Conservation (phyloP, 257 asterid genomes). For the Osmanthus fragrans region DNA sequence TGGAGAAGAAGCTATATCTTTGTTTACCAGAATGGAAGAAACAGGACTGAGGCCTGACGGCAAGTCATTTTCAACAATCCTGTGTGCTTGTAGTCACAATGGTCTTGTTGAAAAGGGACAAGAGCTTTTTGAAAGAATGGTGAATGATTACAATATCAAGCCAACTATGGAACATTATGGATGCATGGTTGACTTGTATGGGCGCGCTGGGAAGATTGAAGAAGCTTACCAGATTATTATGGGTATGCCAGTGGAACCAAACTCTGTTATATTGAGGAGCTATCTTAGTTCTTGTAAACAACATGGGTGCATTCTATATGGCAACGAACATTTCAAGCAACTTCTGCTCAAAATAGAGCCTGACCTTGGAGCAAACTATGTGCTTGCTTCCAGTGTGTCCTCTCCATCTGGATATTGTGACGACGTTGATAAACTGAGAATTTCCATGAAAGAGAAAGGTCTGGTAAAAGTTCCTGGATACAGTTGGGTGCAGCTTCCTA, state of each 20-base stretch:
- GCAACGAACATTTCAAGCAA: constrained; percentile 39
- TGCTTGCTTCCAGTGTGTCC: constrained; percentile 49
- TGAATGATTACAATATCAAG: constrained; percentile 40
- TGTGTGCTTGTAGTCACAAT: constrained; percentile 71
- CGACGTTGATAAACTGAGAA: constrained; percentile 35
- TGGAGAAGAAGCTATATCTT: constrained; percentile 55
- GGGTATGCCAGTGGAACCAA: constrained; percentile 65
- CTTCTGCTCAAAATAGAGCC: constrained; percentile 59
- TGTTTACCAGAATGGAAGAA: constrained; percentile 62
- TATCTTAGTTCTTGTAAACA: constrained; percentile 64
- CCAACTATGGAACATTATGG: constrained; percentile 82
- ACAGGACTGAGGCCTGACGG: constrained; percentile 55
- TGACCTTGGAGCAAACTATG: constrained; percentile 65
- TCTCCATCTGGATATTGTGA: constrained; percentile 30
- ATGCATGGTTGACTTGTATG: constrained; percentile 75
- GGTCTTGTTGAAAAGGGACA: constrained; percentile 57
- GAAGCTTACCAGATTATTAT: constrained; percentile 61
- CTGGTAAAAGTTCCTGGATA: constrained; percentile 56
- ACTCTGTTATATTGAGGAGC: constrained; percentile 63
- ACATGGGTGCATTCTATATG: constrained; percentile 35
- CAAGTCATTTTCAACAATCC: constrained; percentile 55
- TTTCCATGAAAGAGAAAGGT: constrained; percentile 51
- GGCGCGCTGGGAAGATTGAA: constrained; percentile 63
- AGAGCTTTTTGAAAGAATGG: constrained; percentile 56
- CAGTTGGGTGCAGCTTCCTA: constrained; percentile 52